Base-by-base conservation (phyloP, 176 grass and related monocot species). In the Pharus latifolius region DNA sequence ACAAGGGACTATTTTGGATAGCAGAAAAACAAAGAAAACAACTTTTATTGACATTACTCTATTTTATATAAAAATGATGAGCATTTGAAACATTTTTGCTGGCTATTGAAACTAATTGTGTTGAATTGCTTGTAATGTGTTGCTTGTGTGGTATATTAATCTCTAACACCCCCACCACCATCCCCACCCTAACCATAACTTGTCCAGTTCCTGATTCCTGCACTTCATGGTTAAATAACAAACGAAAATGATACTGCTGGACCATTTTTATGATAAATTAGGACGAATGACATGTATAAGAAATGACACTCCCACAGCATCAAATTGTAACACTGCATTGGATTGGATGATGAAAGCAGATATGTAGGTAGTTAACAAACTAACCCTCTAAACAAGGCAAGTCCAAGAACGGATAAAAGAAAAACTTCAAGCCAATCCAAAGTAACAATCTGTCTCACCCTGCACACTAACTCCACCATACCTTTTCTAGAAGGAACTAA, bases 11-110 rank as follows among this genome's bases (percentile, higher is more conserved):
- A 75, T 69, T 69, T 30, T 17, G 9, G 23, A 41, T n/a, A 69
- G 40, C 24, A 47, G 73, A 66, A 77, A 16, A 76, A 78, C 18
- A 43, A 55, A 58, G 17, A 64, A 23, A 66, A 58, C 8, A 8
- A 44, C 12, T 8, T n/a, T 24, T 19, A 51, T 63, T 80, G 60
- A 25, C 11, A 60, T 45, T 52, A 9, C 63, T 61, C 15, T 20
- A 11, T 54, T 6, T 54, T 45, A 29, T 46, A 55, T 32, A 55
- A 10, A 29, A 56, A 55, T 7, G 4, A 33, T 33, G 27, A 31
- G 42, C 32, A 11, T 19, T 22, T n/a, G 23, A 76, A 65, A 64
- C 14, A 25, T 26, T 76, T 11, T 40, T 69, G 4, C 28, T 2
- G 4, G 44, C 15, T 29, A 10, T 20, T 70, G 33, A 27, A 60